Percentiles rank a stretch among this genome's conserved stretches.
phyloP scores from a whole-genome alignment of 2,329 filamentous ascomycete species.

The Blastomyces gilchristii region DNA sequence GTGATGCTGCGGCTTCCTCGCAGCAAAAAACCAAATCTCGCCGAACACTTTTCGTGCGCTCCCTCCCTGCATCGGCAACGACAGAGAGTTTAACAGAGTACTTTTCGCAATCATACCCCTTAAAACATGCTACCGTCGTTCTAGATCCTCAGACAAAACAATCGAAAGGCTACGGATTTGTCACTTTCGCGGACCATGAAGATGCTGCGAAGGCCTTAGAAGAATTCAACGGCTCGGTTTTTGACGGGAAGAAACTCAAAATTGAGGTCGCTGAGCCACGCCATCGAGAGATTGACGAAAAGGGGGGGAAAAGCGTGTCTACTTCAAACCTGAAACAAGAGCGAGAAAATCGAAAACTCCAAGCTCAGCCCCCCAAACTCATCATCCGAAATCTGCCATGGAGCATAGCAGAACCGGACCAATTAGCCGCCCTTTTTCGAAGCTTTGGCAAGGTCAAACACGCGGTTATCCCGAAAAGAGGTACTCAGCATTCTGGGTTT shows the following conservation, averaged over 20 bases:
- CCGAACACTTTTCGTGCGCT: conserved; percentile 80
- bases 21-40: conserved; percentile 28
- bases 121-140: conserved; percentile 94
- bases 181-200: conserved; percentile 88
- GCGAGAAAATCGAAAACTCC: conserved; percentile 49
- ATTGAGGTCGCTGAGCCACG: conserved; percentile 83
- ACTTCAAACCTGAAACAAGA: conserved; percentile 32
- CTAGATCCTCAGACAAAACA: conserved; percentile 73
- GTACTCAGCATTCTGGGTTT: conserved; percentile 66
- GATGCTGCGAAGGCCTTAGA: conserved; percentile 73
- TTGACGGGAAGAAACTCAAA: conserved; percentile 71
- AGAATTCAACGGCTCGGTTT: conserved; percentile 65
- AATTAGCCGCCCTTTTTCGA: conserved; percentile 67
- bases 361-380: conserved; percentile 57
- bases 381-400: conserved; percentile 92
- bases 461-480: conserved; percentile 70
- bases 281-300: conserved; percentile 54
- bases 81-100: conserved; percentile 73
- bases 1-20: conserved; percentile 7
- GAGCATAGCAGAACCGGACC: conserved; percentile 80
- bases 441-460: conserved; percentile 89
- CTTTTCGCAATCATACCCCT: conserved; percentile 87
- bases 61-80: conserved; percentile 66
- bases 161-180: conserved; percentile 90
- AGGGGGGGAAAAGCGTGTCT: conserved; percentile 32